Evolutionary conservation across 2,329 filamentous ascomycete species (phyloP).

Genomic region (Gremmenia infestans): DNA sequence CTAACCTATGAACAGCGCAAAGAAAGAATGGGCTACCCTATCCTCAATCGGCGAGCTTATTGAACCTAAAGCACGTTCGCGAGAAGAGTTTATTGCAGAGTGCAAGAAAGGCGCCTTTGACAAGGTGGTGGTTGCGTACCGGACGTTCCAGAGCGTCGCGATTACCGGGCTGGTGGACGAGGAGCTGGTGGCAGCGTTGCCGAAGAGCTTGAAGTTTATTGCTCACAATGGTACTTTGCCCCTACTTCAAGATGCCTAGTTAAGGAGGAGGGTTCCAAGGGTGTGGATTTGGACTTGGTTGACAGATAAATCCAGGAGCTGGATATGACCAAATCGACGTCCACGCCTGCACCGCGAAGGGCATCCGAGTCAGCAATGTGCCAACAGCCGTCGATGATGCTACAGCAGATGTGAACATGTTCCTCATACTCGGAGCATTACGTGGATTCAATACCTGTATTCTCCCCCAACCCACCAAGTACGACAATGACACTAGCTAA

Average conservation of each 20-base stretch:
- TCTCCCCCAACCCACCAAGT: not conserved
- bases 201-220: conserved; percentile 50
- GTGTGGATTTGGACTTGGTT: not conserved
- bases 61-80: conserved; percentile 53
- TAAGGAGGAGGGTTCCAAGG: not conserved
- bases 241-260: not conserved
- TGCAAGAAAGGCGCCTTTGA: conserved; percentile 61
- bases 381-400: conserved; percentile 78
- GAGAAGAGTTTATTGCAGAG: conserved; percentile 65
- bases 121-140: conserved; percentile 59
- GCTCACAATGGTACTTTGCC: conserved; percentile 52
- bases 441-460: conserved; percentile 60
- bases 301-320: conserved; percentile 48
- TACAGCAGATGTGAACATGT: conserved; percentile 77
- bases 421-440: conserved; percentile 74
- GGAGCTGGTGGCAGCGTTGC: conserved; percentile 58
- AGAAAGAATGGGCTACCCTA: conserved; percentile 59
- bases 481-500: not conserved
- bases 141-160: conserved; percentile 61
- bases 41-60: conserved; percentile 60
- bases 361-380: conserved; percentile 71
- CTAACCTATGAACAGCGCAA: conserved; percentile 45
- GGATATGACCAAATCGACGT: conserved; percentile 84
- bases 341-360: conserved; percentile 60
- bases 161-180: conserved; percentile 67